These are phyloP conservation scores for Podila clonocystis DNA, from an alignment of 192 early-diverging fungal species.

Conservation along the genomic window DNA sequence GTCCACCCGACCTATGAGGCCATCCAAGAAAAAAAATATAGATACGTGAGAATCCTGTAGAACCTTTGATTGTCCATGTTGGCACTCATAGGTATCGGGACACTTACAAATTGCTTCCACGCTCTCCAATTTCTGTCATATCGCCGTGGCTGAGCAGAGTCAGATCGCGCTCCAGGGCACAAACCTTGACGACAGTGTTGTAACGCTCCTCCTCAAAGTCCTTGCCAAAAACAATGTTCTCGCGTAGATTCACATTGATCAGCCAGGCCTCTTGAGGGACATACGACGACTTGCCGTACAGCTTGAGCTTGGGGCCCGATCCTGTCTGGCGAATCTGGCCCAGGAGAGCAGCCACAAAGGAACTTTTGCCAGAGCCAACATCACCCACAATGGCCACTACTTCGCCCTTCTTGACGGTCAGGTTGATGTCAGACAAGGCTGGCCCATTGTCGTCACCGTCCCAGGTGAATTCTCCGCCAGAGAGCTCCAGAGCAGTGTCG, in stretches of 20 bases:
- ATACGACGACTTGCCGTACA: constrained; percentile 78
- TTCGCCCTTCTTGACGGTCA: constrained; percentile 52
- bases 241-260: constrained; percentile 73
- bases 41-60: too few relatives aligned
- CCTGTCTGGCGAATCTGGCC: constrained; percentile 60
- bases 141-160: constrained; percentile 70
- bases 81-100: too few relatives aligned
- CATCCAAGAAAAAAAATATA: too few relatives aligned
- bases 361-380: constrained; percentile 86
- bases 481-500: constrained; percentile 17
- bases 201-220: constrained; percentile 57
- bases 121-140: constrained; percentile 74
- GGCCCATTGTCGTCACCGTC: constrained; percentile 69
- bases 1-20: constrained; percentile 77
- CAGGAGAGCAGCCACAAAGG: constrained; percentile 75
- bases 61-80: too few relatives aligned
- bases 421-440: constrained; percentile 45
- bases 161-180: constrained; percentile 82
- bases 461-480: constrained; percentile 53
- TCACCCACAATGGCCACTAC: constrained; percentile 83
- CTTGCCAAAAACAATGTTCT: constrained; percentile 76
- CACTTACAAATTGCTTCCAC: constrained; percentile 76
- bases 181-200: constrained; percentile 69
- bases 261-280: constrained; percentile 88
- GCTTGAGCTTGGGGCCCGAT: constrained; percentile 27